These are phyloP conservation scores for Knoxdaviesia proteae DNA, from an alignment of 2,329 filamentous ascomycete genomes.

Conservation along the genomic window DNA sequence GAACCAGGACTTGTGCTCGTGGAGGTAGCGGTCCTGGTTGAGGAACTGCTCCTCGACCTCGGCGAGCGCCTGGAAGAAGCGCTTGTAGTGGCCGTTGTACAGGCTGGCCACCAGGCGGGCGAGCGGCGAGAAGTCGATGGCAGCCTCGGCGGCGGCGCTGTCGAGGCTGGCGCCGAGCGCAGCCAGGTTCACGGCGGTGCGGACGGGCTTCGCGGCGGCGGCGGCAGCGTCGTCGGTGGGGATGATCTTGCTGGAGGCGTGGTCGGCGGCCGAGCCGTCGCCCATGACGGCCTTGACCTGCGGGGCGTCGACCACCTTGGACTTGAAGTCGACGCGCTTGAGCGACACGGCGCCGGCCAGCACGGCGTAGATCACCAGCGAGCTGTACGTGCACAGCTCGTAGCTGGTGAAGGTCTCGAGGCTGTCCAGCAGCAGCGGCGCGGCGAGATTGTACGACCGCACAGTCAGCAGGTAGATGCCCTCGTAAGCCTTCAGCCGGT, in stretches of 20 bases:
- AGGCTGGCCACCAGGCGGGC: constrained; percentile 75
- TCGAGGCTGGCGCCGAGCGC: constrained; percentile 47
- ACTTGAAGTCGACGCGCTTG: constrained; percentile 96
- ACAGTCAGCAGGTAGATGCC: constrained; percentile 83
- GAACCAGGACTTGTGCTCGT: constrained; percentile 93
- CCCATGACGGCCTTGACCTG: constrained; percentile 96
- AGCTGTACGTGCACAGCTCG: constrained; percentile 93
- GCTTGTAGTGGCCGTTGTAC: constrained; percentile 85
- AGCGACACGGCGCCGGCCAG: constrained; percentile 85
- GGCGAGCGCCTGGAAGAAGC: constrained; percentile 78
- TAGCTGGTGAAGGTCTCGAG: constrained; percentile 97
- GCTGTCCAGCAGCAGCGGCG: constrained; percentile 85
- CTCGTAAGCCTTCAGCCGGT: constrained; percentile 96
- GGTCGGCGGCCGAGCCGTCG: constrained; percentile 58
- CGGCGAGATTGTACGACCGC: constrained; percentile 74
- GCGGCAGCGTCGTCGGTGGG: constrained; percentile 56
- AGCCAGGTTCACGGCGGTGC: constrained; percentile 69
- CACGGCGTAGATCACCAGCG: constrained; percentile 84
- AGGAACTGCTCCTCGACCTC: constrained; percentile 87
- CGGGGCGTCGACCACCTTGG: constrained; percentile 92
- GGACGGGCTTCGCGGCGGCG: constrained; percentile 24
- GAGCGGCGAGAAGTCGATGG: constrained; percentile 76
- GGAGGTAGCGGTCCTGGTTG: constrained; percentile 80
- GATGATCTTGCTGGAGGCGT: constrained; percentile 31
- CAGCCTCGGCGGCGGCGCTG: constrained; percentile 56